Evolutionary conservation across 805 yeast species (phyloP), one percentile per base, ranked within the genome.

Genomic region (Metschnikowia colocasiae): DNA sequence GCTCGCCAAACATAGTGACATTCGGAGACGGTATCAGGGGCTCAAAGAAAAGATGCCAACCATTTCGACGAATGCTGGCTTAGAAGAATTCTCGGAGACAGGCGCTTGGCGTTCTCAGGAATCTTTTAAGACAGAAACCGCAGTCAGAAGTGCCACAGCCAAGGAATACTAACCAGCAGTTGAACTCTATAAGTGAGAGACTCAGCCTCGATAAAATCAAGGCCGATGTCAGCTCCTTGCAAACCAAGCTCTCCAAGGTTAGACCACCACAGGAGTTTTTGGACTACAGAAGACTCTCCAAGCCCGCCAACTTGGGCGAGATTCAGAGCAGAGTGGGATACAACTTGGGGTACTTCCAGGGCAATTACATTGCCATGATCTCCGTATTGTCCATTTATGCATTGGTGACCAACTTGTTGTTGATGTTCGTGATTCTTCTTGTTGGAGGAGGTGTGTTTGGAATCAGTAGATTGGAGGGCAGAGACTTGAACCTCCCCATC

Each of bases 181-280:
- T 45, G 43, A 48, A 59, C 29, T 50, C 57, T 16, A 22, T 40
- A 22, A 31, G 37, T 15, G 65, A 62, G 36, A 53, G 65, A 42
- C 57, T 62, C 48, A 60, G 51, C 45, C 49, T 58, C 34, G 64
- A 61, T 29, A 51, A 62, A 25, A 51, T 62, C 53, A 59, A 52
- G 44, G 50, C 52, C 31, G 66, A 62, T 45, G 50, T 58, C 33
- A 52, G 68, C 33, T 55, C 82, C 2, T 56, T 92, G 42, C 88
- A 85, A 61, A 60, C 75, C 32, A 79, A 83, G 53, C 73, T 90
- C 52, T 68, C 94, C 40, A 80, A 86, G 59, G 67, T 94, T 51
- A 84, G 87, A 62, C 88, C 97, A 31, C 91, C 95, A 35, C 94
- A 85, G 67, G 99, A 94, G 65, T 94, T 94, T 64, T 88, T 94